Percentiles rank a stretch among this genome's conserved stretches.
phyloP scores from a whole-genome alignment of 139 green algal species.

The Chlamydomonas schloesseri region DNA sequence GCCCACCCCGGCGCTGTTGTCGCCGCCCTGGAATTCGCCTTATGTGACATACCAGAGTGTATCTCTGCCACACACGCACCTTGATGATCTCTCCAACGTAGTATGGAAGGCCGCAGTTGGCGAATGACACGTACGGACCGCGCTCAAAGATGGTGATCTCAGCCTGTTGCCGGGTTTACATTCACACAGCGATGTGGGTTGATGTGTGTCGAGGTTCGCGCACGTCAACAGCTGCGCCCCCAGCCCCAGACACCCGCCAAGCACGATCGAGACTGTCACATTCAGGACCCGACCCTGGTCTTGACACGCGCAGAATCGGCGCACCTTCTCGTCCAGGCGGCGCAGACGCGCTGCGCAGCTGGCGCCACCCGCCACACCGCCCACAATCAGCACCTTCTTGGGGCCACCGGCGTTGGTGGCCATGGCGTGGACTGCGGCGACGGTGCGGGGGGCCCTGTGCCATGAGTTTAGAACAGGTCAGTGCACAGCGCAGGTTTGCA shows the following conservation, averaged over 20 bases:
- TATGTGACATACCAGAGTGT: too few species aligned
- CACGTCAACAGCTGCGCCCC: too few species aligned
- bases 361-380: constrained; percentile 63
- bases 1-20: too few species aligned
- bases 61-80: too few species aligned
- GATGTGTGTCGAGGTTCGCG: too few species aligned
- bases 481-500: too few species aligned
- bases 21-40: too few species aligned
- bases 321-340: constrained; percentile 11
- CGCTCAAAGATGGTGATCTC: constrained; percentile 70
- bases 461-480: too few species aligned
- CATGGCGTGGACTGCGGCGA: background rate
- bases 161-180: background rate
- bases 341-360: constrained; percentile 53
- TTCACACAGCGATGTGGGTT: too few species aligned
- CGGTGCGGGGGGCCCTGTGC: background rate
- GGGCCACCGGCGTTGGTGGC: background rate
- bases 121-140: constrained; percentile 66
- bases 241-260: too few species aligned
- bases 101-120: constrained; percentile 73
- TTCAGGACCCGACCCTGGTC: too few species aligned
- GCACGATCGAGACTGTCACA: too few species aligned
- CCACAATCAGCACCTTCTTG: constrained; percentile 58
- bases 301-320: background rate
- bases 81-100: constrained; percentile 61